Base-by-base conservation (phyloP, 345 rosid genomes). In the Aquilaria yunnanensis region DNA sequence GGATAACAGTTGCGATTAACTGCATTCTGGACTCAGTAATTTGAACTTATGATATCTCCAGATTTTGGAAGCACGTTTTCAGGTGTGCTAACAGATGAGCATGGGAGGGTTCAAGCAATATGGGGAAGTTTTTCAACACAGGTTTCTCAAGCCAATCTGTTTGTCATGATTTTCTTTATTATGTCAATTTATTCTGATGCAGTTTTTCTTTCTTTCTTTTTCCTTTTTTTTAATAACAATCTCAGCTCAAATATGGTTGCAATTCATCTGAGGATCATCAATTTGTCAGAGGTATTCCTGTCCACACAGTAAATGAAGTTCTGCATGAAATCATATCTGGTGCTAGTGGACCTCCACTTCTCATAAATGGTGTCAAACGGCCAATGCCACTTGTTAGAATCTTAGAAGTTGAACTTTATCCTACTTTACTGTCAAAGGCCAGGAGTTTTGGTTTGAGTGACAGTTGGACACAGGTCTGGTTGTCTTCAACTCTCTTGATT, bases 121-220 rank as follows among this genome's bases (percentile, higher is more conserved):
- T 92, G 98, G 98, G 96, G 83, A 83, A 84, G 96, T 84, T 92
- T 92, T 80, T 92, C 96, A 8, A 87, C 93, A 70, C 95, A 89
- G 96, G 98, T 91, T 71, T 65, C 67, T 41, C 60, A 64, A n/a
- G 8, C 13, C 64, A 68, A 29, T 49, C 14, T 62, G 46, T 16
- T 56, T 70, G 62, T 51, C 58, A 16, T 56, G 48, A 61, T 50
- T 23, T 56, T 34, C 10, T 57, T 60, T 67, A 2, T 67, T 47
- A 16, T 66, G 10, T 9, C 59, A 32, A 58, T 55, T 32, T 59
- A 33, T 57, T 66, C 52, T 79, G 60, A 70, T 70, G 51, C 61
- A 14, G 23, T 23, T 23, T 23, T 23, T 23, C 23, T 74, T 31
- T 9, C n/a, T 37, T 33, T 56, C 13, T 54, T 29, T 32, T 29